phyloP scores from a whole-genome alignment of 1,284 basidiomycete species.

The Ustilago hordei region DNA sequence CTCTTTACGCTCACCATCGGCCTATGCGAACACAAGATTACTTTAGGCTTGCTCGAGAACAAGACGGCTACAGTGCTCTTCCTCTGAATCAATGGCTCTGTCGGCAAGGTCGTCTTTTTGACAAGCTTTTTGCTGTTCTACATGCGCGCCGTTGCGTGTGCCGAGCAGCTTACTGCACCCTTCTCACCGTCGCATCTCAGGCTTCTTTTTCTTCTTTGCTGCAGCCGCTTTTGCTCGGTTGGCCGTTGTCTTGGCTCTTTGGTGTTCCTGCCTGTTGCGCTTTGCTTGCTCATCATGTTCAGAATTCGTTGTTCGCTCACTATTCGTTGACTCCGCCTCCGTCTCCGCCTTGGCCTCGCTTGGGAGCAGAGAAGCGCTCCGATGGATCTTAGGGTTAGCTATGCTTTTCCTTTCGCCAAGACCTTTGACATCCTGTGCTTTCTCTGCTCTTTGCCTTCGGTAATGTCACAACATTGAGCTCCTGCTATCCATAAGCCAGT shows the following conservation, averaged over 20 bases:
- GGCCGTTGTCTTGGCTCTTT: not conserved
- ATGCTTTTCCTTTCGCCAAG: slow-evolving; percentile 12
- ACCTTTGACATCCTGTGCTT: slow-evolving; percentile 1
- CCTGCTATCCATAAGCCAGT: not conserved
- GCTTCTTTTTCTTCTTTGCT: not conserved
- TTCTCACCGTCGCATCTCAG: slow-evolving; percentile 1
- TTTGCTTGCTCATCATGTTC: not conserved
- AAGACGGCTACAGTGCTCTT: not conserved
- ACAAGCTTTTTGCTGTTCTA: not conserved
- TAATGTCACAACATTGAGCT: not conserved
- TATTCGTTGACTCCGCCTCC: not conserved
- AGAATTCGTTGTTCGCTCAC: slow-evolving; percentile 1
- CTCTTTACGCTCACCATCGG: not conserved
- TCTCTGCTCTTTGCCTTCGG: slow-evolving; percentile 4
- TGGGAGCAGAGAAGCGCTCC: not conserved
- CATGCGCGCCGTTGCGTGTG: not conserved
- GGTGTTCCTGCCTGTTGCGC: slow-evolving; percentile 1
- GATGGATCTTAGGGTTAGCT: slow-evolving; percentile 7
- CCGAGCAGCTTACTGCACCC: not conserved
- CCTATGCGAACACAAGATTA: not conserved
- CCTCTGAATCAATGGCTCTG: not conserved
- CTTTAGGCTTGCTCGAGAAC: not conserved
- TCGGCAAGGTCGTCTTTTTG: slow-evolving; percentile 6
- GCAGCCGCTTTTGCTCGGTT: not conserved
- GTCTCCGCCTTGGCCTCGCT: not conserved